These are phyloP conservation scores for Diplocarpon mali DNA, from an alignment of 2,329 filamentous ascomycete species.

Conservation along the genomic window DNA sequence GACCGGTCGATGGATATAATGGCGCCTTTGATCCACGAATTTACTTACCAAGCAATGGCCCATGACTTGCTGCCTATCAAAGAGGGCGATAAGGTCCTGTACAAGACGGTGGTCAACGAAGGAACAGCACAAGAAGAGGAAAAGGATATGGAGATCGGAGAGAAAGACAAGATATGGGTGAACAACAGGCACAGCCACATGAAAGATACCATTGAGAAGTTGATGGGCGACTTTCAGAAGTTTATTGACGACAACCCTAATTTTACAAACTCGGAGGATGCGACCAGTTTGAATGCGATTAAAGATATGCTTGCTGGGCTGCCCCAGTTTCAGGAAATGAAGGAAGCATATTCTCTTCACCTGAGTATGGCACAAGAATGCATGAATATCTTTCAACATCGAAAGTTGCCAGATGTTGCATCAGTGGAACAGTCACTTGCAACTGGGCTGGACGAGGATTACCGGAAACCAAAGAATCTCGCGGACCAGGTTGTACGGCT, in stretches of 20 bases:
- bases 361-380: slow-evolving; percentile 95
- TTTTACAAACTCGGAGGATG: slow-evolving; percentile 65
- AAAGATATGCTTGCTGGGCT: slow-evolving; percentile 94
- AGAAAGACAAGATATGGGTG: slow-evolving; percentile 91
- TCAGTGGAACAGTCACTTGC: slow-evolving; percentile 83
- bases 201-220: slow-evolving; percentile 92
- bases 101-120: slow-evolving; percentile 68
- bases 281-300: slow-evolving; percentile 76
- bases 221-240: slow-evolving; percentile 85
- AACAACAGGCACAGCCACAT: slow-evolving; percentile 92
- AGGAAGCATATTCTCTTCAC: slow-evolving; percentile 88
- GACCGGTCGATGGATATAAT: slow-evolving; percentile 89
- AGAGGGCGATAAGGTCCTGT: slow-evolving; percentile 81
- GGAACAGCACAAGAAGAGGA: slow-evolving; percentile 59
- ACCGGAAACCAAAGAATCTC: slow-evolving; percentile 79
- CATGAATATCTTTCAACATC: slow-evolving; percentile 82
- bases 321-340: slow-evolving; percentile 90
- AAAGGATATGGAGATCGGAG: slow-evolving; percentile 83
- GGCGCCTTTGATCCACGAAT: slow-evolving; percentile 84
- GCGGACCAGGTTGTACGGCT: slow-evolving; percentile 76
- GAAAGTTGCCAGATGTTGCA: slow-evolving; percentile 78
- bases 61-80: slow-evolving; percentile 84
- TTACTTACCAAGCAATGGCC: slow-evolving; percentile 97
- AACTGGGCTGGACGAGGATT: slow-evolving; percentile 87
- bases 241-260: slow-evolving; percentile 88